Evolutionary conservation across 1,139 yeast genomes (phyloP).

Genomic region (Candida sojae): DNA sequence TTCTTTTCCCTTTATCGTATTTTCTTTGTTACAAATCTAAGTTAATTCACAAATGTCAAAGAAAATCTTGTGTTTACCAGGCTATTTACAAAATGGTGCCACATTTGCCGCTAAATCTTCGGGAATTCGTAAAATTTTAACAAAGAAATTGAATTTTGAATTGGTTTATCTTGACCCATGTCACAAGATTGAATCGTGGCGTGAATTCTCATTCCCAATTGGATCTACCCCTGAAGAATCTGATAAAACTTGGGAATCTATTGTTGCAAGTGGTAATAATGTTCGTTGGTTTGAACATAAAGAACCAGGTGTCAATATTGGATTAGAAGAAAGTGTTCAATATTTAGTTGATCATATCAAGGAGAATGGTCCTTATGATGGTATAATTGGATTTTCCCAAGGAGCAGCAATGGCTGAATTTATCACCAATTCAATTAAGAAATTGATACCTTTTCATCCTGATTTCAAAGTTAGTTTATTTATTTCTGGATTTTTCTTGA

Average conservation of each 20-base stretch:
- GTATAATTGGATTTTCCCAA: conserved; percentile 88
- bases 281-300: conserved; percentile 48
- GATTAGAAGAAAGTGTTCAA: conserved; percentile 30
- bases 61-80: conserved; percentile 41
- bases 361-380: conserved; percentile 83
- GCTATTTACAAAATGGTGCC: conserved; percentile 65
- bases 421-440: conserved; percentile 44
- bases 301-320: conserved; percentile 31
- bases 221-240: conserved; percentile 28
- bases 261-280: conserved; percentile 51
- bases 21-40: background rate
- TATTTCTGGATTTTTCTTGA: conserved; percentile 60
- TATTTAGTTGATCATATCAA: conserved; percentile 58
- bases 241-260: conserved; percentile 23
- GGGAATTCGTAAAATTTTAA: conserved; percentile 70
- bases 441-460: conserved; percentile 40
- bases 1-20: background rate
- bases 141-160: conserved; percentile 53
- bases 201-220: conserved; percentile 30
- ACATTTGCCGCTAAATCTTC: conserved; percentile 78
- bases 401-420: conserved; percentile 85
- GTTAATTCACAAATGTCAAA: conserved; percentile 4
- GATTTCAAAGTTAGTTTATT: conserved; percentile 49
- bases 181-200: conserved; percentile 22
- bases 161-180: conserved; percentile 43